phyloP scores from a whole-genome alignment of 495 filamentous ascomycete species.

The Xylaria grammica region DNA sequence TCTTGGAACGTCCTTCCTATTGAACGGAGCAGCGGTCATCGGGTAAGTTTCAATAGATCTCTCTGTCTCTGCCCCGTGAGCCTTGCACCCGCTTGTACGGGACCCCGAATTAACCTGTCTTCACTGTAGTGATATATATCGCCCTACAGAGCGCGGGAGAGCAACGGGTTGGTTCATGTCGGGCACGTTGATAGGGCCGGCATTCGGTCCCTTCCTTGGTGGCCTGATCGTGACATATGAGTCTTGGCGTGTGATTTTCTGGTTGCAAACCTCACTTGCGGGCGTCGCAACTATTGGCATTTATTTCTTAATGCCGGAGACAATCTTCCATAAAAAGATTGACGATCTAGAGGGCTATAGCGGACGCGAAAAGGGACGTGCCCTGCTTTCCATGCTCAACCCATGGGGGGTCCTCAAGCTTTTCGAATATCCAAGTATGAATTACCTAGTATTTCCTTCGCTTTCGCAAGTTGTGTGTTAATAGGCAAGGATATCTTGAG shows the following conservation, averaged over 20 bases:
- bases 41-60: conserved; percentile 33
- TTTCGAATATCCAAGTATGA: conserved; percentile 63
- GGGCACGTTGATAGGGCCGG: conserved; percentile 72
- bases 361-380: conserved; percentile 50
- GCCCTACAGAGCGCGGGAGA: conserved; percentile 68
- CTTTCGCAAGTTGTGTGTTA: neutral
- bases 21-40: conserved; percentile 68
- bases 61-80: neutral
- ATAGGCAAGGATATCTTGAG: neutral
- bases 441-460: neutral
- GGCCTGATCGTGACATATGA: conserved; percentile 73
- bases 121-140: conserved; percentile 61
- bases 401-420: conserved; percentile 64
- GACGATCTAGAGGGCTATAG: conserved; percentile 59
- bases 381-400: conserved; percentile 65
- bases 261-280: conserved; percentile 70
- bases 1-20: conserved; percentile 72
- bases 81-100: neutral
- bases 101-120: conserved; percentile 13
- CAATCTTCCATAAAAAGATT: conserved; percentile 63
- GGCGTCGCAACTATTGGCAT: conserved; percentile 62
- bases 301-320: conserved; percentile 72
- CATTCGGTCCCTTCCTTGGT: conserved; percentile 70
- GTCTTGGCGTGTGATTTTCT: conserved; percentile 74
- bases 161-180: conserved; percentile 72